Conservation (phyloP, 148 eudicot genomes). For the Fagopyrum esculentum region DNA sequence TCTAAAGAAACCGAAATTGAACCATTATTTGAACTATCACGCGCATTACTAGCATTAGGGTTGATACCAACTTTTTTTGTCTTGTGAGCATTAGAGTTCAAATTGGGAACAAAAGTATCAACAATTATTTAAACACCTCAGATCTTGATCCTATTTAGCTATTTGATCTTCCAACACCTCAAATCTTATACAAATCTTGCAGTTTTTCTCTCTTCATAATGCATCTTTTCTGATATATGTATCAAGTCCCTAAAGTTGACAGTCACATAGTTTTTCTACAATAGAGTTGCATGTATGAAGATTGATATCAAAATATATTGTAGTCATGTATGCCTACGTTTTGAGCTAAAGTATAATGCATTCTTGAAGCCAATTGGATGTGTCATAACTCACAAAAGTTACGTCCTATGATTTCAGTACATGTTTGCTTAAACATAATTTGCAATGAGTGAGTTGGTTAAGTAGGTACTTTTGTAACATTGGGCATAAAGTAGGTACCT, state of each 20-base stretch:
- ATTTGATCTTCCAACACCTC: constrained; percentile 65
- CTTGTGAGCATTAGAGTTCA: constrained; percentile 11
- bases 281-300: too few species aligned
- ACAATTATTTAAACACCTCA: constrained; percentile 18
- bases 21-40: constrained; percentile 19
- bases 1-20: constrained; percentile 14
- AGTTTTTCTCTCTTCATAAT: constrained; percentile 35
- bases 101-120: constrained; percentile 23
- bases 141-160: constrained; percentile 36
- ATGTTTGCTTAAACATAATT: neutral
- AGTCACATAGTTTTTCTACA: too few species aligned
- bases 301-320: neutral
- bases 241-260: neutral
- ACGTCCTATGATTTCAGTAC: neutral
- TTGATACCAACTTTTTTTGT: constrained; percentile 12
- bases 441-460: neutral
- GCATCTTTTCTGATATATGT: neutral
- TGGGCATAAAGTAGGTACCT: too few species aligned
- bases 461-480: too few species aligned
- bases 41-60: constrained; percentile 15
- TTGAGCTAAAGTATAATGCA: neutral
- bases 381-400: too few species aligned
- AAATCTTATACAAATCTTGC: constrained; percentile 67
- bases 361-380: neutral
- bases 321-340: neutral